Conservation (phyloP, 2,329 filamentous ascomycete species). For the Alternaria tenuissima region DNA sequence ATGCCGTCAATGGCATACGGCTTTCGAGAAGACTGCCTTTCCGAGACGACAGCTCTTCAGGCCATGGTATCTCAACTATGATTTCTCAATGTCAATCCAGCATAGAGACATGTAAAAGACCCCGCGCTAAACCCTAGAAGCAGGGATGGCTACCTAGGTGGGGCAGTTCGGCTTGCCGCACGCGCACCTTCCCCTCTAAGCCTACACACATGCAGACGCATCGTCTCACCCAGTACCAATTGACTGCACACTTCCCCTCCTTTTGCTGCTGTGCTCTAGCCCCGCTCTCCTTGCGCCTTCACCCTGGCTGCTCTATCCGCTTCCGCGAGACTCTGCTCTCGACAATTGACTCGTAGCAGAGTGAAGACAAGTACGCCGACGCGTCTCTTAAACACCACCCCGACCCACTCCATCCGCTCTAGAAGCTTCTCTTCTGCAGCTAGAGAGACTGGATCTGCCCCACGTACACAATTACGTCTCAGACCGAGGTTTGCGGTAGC, state of each 20-base stretch:
- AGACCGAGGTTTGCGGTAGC: slow-evolving; percentile 26
- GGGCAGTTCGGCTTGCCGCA: slow-evolving; percentile 20
- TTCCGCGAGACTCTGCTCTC: slow-evolving; percentile 48
- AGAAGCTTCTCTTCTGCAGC: slow-evolving; percentile 27
- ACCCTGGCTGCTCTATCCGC: slow-evolving; percentile 45
- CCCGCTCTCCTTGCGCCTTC: slow-evolving; percentile 20
- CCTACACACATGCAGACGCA: slow-evolving; percentile 8
- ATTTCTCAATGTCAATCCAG: neutral
- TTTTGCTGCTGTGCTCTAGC: neutral
- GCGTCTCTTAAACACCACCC: slow-evolving; percentile 19
- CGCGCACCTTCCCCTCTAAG: slow-evolving; percentile 30
- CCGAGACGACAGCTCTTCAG: neutral
- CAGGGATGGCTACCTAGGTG: slow-evolving; percentile 24
- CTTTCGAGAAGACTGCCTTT: neutral
- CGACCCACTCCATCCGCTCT: slow-evolving; percentile 21
- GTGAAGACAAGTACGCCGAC: slow-evolving; percentile 22
- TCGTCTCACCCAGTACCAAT: slow-evolving; percentile 27
- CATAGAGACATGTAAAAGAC: slow-evolving; percentile 5
- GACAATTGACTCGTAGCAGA: slow-evolving; percentile 33
- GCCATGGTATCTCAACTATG: neutral
- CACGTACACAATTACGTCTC: slow-evolving; percentile 25
- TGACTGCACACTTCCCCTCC: slow-evolving; percentile 21
- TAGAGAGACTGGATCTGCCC: slow-evolving; percentile 28
- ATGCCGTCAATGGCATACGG: slow-evolving; percentile 23
- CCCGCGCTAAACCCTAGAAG: slow-evolving; percentile 21